These are phyloP conservation scores for Pythium oligandrum DNA, from an alignment of 352 stramenopile species.

Conservation along the genomic window DNA sequence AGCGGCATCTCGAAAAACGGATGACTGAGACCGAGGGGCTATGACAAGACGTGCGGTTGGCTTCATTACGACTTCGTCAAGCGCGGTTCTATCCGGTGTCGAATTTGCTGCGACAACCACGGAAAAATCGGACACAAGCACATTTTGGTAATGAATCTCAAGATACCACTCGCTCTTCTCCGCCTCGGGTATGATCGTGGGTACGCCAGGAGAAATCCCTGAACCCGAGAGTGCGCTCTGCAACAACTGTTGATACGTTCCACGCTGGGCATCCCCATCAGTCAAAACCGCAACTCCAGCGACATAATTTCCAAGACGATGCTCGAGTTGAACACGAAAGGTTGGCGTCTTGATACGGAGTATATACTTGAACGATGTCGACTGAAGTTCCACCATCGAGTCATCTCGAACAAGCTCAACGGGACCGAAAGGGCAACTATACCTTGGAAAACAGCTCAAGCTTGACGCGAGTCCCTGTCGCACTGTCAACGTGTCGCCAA, in stretches of 20 bases:
- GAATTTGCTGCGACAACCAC: constrained; percentile 9
- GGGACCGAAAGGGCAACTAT: constrained; percentile 14
- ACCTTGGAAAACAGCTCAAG: constrained; percentile 7
- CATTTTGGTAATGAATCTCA: constrained; percentile 2
- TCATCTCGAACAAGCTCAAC: constrained; percentile 14
- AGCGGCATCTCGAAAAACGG: constrained; percentile 1
- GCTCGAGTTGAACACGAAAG: constrained; percentile 3
- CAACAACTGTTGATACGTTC: not conserved
- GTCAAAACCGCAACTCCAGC: not conserved
- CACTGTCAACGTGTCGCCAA: not conserved
- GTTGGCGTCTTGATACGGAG: constrained; percentile 5
- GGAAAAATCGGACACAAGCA: constrained; percentile 13
- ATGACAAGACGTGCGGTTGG: constrained; percentile 6
- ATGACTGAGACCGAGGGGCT: not conserved
- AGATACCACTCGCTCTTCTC: constrained; percentile 9
- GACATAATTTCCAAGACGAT: constrained; percentile 1
- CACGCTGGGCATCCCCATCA: not conserved
- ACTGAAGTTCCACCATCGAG: constrained; percentile 9
- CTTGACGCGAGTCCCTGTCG: not conserved
- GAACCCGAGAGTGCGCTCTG: not conserved
- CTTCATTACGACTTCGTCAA: constrained; percentile 3
- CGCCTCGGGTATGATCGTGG: not conserved
- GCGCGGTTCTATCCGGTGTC: not conserved
- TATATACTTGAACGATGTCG: constrained; percentile 5
- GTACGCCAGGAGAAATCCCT: not conserved